These are phyloP conservation scores for Lentinula guzmanii DNA, from an alignment of 768 basidiomycete species.

Conservation along the genomic window DNA sequence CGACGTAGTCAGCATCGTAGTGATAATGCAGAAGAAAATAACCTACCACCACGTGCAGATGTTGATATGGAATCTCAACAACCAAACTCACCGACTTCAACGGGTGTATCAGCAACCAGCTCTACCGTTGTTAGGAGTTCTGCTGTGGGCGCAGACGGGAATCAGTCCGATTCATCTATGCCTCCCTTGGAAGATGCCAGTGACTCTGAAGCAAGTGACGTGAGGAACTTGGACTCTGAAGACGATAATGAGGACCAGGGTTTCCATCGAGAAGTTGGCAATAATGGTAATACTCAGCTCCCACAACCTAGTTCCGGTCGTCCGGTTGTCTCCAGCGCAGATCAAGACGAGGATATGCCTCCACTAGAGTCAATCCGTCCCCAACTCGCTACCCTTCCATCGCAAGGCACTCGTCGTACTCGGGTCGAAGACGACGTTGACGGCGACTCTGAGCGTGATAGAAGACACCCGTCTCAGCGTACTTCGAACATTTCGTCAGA, in stretches of 20 bases:
- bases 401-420: constrained; percentile 33
- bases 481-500: constrained; percentile 16
- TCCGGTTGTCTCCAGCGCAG: constrained; percentile 7
- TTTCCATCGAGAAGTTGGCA: not conserved
- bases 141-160: not conserved
- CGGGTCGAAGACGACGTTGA: constrained; percentile 61
- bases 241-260: not conserved
- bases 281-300: not conserved
- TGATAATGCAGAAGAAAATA: not conserved
- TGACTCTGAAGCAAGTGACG: not conserved
- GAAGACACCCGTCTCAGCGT: constrained; percentile 61
- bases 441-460: constrained; percentile 41
- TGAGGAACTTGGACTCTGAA: not conserved
- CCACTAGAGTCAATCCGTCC: constrained; percentile 21
- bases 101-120: not conserved
- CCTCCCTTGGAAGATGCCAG: constrained; percentile 1
- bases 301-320: not conserved
- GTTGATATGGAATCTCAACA: not conserved
- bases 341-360: constrained; percentile 24
- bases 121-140: not conserved
- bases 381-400: constrained; percentile 3
- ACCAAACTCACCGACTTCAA: not conserved
- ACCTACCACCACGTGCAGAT: not conserved
- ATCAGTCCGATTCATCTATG: not conserved
- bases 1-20: not conserved